Evolutionary conservation across 2,329 filamentous ascomycete species (phyloP).

Genomic region (Exserohilum turcica): DNA sequence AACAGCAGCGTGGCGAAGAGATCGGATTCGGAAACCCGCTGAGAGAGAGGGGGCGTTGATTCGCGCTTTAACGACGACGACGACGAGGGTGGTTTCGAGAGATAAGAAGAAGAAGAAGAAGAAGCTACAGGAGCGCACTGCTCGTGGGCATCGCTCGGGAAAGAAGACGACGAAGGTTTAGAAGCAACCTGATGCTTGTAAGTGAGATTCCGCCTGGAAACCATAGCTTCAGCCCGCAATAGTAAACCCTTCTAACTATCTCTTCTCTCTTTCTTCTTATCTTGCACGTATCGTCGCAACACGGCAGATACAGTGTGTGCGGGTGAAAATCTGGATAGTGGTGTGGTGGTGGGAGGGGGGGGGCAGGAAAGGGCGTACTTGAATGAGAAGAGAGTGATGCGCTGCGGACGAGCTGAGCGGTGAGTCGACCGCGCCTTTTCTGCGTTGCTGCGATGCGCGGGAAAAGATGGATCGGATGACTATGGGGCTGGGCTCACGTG

Average conservation of each 20-base stretch:
- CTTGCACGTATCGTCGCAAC: constrained; percentile 7
- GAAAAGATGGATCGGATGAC: background rate
- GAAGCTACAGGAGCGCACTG: no score
- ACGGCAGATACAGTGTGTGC: background rate
- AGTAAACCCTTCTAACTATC: background rate
- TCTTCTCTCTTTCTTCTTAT: no score
- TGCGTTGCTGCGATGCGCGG: background rate
- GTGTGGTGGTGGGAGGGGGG: background rate
- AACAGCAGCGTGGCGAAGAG: constrained; percentile 16
- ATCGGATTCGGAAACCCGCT: background rate
- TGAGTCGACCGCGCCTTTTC: constrained; percentile 1
- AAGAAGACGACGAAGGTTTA: background rate
- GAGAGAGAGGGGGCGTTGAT: background rate
- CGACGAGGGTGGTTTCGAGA: background rate
- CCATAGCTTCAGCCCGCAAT: constrained; percentile 1
- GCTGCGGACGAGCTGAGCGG: background rate
- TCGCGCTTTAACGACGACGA: background rate
- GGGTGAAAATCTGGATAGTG: no score
- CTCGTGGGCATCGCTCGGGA: background rate
- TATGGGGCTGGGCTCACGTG: background rate
- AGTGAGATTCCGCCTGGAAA: background rate
- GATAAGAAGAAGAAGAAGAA: no score
- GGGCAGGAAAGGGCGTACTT: no score
- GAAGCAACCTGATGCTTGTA: background rate
- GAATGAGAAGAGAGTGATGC: background rate